Percentiles rank a stretch among this genome's conserved stretches.
Evolutionary conservation across 768 basidiomycete genomes (phyloP).

Genomic region (Pilatotrama ljubarskyi): DNA sequence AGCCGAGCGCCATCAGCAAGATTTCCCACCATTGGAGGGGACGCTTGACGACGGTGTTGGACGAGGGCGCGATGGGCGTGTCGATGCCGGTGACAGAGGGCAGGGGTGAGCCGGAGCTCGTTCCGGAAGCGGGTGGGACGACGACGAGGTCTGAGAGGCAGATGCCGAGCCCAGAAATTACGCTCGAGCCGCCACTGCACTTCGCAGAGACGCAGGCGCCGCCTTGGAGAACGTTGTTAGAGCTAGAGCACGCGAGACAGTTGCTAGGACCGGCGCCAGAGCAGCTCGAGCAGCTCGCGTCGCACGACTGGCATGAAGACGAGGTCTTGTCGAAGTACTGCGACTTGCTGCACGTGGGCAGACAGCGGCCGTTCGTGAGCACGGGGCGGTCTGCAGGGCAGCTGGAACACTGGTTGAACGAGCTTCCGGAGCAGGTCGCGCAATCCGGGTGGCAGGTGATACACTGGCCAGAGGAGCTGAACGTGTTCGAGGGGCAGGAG

Average conservation of each 20-base stretch:
- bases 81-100: constrained; percentile 60
- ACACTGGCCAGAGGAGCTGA: constrained; percentile 67
- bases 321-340: constrained; percentile 73
- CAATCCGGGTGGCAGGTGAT: constrained; percentile 85
- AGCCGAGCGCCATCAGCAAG: constrained; percentile 78
- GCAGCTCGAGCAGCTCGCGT: constrained; percentile 78
- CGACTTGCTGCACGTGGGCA: constrained; percentile 70
- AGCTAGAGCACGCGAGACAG: constrained; percentile 74
- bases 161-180: constrained; percentile 70
- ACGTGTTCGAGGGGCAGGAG: constrained; percentile 72
- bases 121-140: constrained; percentile 47
- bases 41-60: constrained; percentile 30
- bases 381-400: constrained; percentile 72
- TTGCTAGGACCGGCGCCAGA: constrained; percentile 63
- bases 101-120: constrained; percentile 42
- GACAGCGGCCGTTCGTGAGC: constrained; percentile 71
- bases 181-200: constrained; percentile 54
- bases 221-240: constrained; percentile 58
- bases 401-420: constrained; percentile 76
- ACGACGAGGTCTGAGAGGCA: constrained; percentile 77
- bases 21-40: constrained; percentile 81
- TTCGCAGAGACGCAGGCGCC: constrained; percentile 66
- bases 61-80: constrained; percentile 39
- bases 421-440: constrained; percentile 74
- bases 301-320: constrained; percentile 68